Evolutionary conservation across 257 asterid species (phyloP).

Genomic region (Solanum medicagineum): DNA sequence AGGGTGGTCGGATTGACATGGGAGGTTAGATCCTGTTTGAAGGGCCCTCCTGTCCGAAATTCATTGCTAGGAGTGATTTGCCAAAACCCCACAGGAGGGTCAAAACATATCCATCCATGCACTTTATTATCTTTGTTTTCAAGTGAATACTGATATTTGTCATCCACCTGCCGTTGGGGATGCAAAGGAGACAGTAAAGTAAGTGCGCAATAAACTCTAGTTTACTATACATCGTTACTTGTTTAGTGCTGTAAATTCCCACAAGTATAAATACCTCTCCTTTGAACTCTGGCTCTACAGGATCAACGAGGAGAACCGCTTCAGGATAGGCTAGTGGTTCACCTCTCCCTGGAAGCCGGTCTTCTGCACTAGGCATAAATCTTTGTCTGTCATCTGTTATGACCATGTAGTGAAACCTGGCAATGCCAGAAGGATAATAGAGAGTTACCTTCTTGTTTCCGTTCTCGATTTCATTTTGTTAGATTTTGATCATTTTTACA

Average conservation of each 20-base stretch:
- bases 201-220: neutral
- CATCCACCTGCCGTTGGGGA: constrained; percentile 14
- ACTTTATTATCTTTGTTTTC: constrained; percentile 24
- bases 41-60: constrained; percentile 24
- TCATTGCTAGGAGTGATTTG: constrained; percentile 32
- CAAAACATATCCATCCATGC: constrained; percentile 22
- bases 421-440: neutral
- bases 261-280: constrained; percentile 16
- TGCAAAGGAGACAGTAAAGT: neutral
- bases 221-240: neutral
- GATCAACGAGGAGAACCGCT: constrained; percentile 25
- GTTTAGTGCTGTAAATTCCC: neutral
- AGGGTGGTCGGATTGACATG: constrained; percentile 28
- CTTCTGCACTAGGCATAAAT: constrained; percentile 17
- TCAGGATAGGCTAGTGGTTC: constrained; percentile 20
- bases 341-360: constrained; percentile 21
- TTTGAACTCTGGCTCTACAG: constrained; percentile 19
- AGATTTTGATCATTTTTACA: neutral
- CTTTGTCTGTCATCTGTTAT: constrained; percentile 18
- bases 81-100: constrained; percentile 30
- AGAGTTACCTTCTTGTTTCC: neutral
- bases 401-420: constrained; percentile 23
- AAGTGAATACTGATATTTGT: constrained; percentile 27
- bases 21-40: constrained; percentile 30
- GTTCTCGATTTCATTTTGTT: neutral